A percentile compares a stretch with the other conserved stretches of the same genome.
These are phyloP conservation scores for Rhynchosporium secalis DNA, from an alignment of 2,329 filamentous ascomycete genomes.

Conservation along the genomic window DNA sequence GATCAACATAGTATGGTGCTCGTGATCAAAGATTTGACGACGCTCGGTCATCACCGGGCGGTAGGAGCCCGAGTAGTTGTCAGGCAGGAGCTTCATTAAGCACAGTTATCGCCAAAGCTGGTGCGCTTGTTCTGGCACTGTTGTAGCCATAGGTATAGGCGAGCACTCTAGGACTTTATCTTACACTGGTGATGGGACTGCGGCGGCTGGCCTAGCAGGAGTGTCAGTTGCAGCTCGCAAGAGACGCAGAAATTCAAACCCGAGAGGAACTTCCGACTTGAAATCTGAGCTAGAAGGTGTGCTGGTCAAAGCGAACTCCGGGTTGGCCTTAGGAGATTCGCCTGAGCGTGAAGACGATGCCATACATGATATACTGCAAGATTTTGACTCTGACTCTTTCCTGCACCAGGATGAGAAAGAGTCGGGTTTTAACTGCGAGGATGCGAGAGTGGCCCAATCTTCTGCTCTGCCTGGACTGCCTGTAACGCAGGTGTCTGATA, in stretches of 20 bases:
- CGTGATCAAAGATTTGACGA: background rate
- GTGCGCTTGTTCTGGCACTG: too few relatives aligned
- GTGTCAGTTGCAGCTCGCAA: too few relatives aligned
- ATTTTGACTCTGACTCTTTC: constrained; percentile 67
- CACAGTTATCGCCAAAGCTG: too few relatives aligned
- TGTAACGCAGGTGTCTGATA: background rate
- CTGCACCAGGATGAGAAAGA: constrained; percentile 48
- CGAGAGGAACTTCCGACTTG: too few relatives aligned
- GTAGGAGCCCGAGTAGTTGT: background rate
- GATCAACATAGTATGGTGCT: background rate
- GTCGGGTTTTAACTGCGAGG: background rate
- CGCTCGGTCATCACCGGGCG: background rate
- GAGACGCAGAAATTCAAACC: too few relatives aligned
- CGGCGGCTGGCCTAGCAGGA: too few relatives aligned
- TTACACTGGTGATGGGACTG: too few relatives aligned
- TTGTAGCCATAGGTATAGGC: too few relatives aligned
- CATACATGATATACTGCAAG: constrained; percentile 53
- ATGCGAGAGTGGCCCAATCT: background rate
- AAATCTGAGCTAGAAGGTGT: background rate
- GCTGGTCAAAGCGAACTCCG: background rate
- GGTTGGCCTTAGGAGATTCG: too few relatives aligned
- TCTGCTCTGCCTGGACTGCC: background rate
- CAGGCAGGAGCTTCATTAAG: too few relatives aligned
- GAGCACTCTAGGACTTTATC: too few relatives aligned
- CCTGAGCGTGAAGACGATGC: background rate